Evolutionary conservation across 192 early-diverging fungal species (phyloP), one percentile per base, ranked within the genome.

Genomic region (Haplosporangium gracile): DNA sequence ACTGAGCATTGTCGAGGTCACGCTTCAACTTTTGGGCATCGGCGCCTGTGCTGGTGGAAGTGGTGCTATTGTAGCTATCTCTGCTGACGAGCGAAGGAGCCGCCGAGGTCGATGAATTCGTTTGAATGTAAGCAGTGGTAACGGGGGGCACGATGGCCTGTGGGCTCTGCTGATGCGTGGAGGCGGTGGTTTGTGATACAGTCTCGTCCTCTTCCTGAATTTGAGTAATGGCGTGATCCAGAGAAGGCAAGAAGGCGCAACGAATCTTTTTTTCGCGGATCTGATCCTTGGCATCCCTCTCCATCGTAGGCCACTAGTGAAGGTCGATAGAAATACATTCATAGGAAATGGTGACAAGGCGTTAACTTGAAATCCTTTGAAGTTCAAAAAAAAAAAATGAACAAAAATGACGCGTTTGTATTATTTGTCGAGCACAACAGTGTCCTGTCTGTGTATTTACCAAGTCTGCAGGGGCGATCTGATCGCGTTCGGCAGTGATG

Each of bases 201-300:
- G 76, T 42, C 43, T 76, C 78, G 15, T 55, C 72, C 38, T 85
- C 78, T 42, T 78, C 82, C 45, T 68, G 38, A 49, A 74, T 83
- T 63, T 78, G 76, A n/a, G 76, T 74, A 38, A 78, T 74, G 38
- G 55, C 74, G 18, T 65, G 53, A 13, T 80, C 82, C 47, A 75
- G 57, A 70, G 90, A 38, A 3, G 89, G 83, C 15, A 93, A 83
- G 75, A 89, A 92, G 4, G 89, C 88, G 69, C 93, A 94, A 42
- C 92, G 90, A 70, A 96, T 90, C 82, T 95, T 96, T 70, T 92
- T 92, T 81, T 96, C 93, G 43, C 87, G 90, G 76, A 95, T 94
- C 38, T 85, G 86, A 34, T 89, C 90, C 89, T 89, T 93, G 38
- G 91, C 83, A 43, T 91, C 88, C 72, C 88, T 87, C 79, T 96